Evolutionary conservation across 768 basidiomycete genomes (phyloP).

Genomic region (Pulveroboletus sp.): DNA sequence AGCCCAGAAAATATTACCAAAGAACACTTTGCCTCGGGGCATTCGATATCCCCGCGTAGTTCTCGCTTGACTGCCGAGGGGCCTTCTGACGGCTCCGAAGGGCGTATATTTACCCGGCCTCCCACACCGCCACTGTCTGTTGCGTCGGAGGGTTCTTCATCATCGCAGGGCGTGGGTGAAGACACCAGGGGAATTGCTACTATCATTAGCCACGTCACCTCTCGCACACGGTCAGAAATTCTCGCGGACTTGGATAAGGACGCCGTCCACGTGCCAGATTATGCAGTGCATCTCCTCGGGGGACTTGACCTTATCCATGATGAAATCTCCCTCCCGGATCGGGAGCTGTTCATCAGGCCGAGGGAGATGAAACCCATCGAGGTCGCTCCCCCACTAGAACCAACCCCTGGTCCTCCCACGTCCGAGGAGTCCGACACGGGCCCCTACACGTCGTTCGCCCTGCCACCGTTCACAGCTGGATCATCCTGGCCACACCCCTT

Average conservation of each 20-base stretch:
- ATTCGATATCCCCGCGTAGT: slow-evolving; percentile 14
- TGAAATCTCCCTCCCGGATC: slow-evolving; percentile 30
- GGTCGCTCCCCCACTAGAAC: slow-evolving; percentile 24
- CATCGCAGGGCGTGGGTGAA: slow-evolving; percentile 18
- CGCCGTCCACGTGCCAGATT: slow-evolving; percentile 38
- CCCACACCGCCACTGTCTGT: slow-evolving; percentile 29
- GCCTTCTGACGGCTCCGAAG: slow-evolving; percentile 20
- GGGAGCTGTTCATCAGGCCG: slow-evolving; percentile 26
- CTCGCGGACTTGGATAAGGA: slow-evolving; percentile 32
- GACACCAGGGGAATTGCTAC: slow-evolving; percentile 31
- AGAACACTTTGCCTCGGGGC: slow-evolving; percentile 14
- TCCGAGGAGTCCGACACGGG: slow-evolving; percentile 33
- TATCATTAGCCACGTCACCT: slow-evolving; percentile 32
- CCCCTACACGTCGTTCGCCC: slow-evolving; percentile 29
- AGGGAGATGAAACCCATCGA: slow-evolving; percentile 29
- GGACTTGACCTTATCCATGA: slow-evolving; percentile 38
- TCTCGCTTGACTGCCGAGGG: slow-evolving; percentile 23
- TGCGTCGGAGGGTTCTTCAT: slow-evolving; percentile 22
- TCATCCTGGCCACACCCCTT: slow-evolving; percentile 18
- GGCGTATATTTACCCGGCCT: slow-evolving; percentile 22
- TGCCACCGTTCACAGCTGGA: slow-evolving; percentile 24
- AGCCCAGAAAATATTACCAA: slow-evolving; percentile 15
- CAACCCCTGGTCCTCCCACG: slow-evolving; percentile 11
- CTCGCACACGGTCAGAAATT: slow-evolving; percentile 36
- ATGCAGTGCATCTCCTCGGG: slow-evolving; percentile 41